A percentile compares a stretch with the other conserved stretches of the same genome.
phyloP scores from a whole-genome alignment of 306 rosid species.

The Quercus berberidifolia region DNA sequence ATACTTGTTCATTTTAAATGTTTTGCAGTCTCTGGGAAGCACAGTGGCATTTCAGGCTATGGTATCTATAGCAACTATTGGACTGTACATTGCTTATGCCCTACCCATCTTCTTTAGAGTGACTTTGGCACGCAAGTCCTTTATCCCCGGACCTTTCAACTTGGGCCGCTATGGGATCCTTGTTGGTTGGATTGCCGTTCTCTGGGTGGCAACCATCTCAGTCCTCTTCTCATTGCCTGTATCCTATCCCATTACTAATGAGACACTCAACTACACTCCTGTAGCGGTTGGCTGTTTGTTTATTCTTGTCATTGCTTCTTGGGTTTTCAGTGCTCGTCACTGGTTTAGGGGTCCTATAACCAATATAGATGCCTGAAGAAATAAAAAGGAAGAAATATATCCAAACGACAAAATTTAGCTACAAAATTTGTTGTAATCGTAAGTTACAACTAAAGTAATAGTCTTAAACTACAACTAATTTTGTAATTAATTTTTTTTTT shows the following conservation, averaged over 20 bases:
- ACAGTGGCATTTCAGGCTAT: conserved; percentile 87
- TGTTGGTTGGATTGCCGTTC: conserved; percentile 84
- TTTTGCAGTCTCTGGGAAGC: conserved; percentile 92
- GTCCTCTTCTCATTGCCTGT: conserved; percentile 86
- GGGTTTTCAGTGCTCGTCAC: conserved; percentile 59
- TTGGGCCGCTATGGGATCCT: conserved; percentile 62
- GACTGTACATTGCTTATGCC: conserved; percentile 89
- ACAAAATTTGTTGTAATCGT: too few relatives aligned
- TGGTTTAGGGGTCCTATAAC: conserved; percentile 92
- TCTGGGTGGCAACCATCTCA: conserved; percentile 80
- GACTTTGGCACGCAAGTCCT: conserved; percentile 69
- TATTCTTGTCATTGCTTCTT: conserved; percentile 52
- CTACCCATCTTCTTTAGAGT: conserved; percentile 86
- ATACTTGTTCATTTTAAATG: conserved; percentile 19
- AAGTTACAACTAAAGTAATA: too few relatives aligned
- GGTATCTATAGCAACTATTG: conserved; percentile 93
- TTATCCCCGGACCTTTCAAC: conserved; percentile 76
- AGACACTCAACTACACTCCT: conserved; percentile 87
- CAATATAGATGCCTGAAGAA: conserved; percentile 41
- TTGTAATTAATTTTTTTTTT: accelerated
- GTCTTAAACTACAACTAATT: too few relatives aligned
- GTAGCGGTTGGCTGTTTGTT: conserved; percentile 83
- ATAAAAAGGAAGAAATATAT: too few relatives aligned
- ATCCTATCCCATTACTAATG: conserved; percentile 65
- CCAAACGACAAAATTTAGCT: too few relatives aligned